A percentile compares a stretch with the other conserved stretches of the same genome.
Evolutionary conservation across 805 yeast species (phyloP).

Genomic region (Metschnikowia sp.): DNA sequence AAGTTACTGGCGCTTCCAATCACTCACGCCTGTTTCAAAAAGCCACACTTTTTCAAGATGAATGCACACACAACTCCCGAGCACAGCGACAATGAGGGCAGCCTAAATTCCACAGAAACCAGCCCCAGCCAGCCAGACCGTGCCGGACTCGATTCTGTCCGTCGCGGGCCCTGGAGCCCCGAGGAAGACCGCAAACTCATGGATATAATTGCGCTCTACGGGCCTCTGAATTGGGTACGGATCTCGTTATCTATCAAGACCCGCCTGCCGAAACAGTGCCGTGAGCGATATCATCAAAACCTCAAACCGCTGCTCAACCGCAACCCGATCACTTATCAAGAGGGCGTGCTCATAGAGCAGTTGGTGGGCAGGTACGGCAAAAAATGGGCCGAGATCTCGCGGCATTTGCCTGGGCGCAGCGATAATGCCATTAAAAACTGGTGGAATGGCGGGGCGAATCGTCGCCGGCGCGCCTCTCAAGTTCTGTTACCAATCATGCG

Average conservation of each 20-base stretch:
- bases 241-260: conserved; percentile 71
- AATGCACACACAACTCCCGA: background rate
- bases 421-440: conserved; percentile 91
- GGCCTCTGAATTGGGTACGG: conserved; percentile 87
- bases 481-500: conserved; percentile 6
- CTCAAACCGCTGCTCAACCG: conserved; percentile 80
- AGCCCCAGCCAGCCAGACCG: background rate
- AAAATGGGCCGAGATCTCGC: conserved; percentile 90
- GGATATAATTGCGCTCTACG: conserved; percentile 64
- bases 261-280: conserved; percentile 86
- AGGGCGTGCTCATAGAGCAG: conserved; percentile 76
- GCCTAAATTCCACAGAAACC: background rate
- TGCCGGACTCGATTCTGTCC: conserved; percentile 18
- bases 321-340: conserved; percentile 79
- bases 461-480: conserved; percentile 55
- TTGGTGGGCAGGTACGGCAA: conserved; percentile 79
- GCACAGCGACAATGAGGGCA: background rate
- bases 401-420: conserved; percentile 82
- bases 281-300: conserved; percentile 90
- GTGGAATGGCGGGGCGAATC: conserved; percentile 95
- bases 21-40: background rate
- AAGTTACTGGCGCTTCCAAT: too few relatives aligned
- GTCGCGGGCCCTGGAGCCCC: conserved; percentile 89
- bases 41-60: background rate
- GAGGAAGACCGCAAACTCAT: conserved; percentile 74